A percentile compares a stretch with the other conserved stretches of the same genome.
Evolutionary conservation across 2,329 filamentous ascomycete genomes (phyloP).

Genomic region (Colletotrichum liaoningense): DNA sequence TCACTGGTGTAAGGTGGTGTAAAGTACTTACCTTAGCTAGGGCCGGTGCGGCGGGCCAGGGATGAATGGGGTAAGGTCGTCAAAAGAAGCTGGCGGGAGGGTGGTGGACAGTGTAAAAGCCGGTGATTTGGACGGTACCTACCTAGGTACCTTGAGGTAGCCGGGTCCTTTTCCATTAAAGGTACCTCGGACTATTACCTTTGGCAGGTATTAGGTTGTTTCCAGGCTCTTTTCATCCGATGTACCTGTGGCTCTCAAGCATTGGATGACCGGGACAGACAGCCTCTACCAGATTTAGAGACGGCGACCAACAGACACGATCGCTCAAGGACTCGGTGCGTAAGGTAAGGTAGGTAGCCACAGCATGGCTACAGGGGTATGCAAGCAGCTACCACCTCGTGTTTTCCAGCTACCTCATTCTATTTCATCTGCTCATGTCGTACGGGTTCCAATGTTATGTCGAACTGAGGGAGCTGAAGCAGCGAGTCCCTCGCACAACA

Average conservation of each 20-base stretch:
- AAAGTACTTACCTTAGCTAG: neutral
- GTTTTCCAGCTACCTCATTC: neutral
- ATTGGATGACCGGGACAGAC: neutral
- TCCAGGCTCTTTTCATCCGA: no score
- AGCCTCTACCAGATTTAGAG: no score
- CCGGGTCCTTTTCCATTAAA: no score
- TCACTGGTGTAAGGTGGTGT: neutral
- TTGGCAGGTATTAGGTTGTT: no score
- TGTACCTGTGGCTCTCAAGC: neutral
- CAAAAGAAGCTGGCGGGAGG: neutral
- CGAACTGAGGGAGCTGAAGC: neutral
- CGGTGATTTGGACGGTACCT: neutral
- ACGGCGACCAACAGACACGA: no score
- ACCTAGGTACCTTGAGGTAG: no score
- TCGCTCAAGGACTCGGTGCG: no score
- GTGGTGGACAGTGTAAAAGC: neutral
- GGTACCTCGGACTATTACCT: no score
- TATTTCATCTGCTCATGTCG: neutral
- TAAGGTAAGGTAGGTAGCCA: neutral
- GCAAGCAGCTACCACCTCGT: neutral
- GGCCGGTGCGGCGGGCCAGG: neutral
- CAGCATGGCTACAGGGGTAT: neutral
- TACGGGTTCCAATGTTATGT: neutral
- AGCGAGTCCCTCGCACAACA: neutral
- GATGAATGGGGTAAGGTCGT: constrained; percentile 4